Evolutionary conservation across 2,329 filamentous ascomycete genomes (phyloP).

Genomic region (Epicoccum sorghinum): DNA sequence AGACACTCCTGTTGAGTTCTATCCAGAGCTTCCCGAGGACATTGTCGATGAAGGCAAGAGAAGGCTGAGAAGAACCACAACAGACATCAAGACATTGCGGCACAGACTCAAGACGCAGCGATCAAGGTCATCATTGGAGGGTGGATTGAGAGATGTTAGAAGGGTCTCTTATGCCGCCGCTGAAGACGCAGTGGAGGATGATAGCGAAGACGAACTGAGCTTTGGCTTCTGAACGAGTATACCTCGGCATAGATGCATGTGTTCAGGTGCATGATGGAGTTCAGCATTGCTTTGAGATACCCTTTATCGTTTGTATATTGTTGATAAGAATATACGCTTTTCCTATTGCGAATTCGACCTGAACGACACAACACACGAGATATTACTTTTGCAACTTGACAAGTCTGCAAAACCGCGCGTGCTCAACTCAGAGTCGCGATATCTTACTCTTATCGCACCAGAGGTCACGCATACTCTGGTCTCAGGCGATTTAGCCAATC

Average conservation of each 20-base stretch:
- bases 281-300: not conserved
- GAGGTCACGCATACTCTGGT: slow-evolving; percentile 7
- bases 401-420: slow-evolving; percentile 1
- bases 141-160: slow-evolving; percentile 24
- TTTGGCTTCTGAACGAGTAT: slow-evolving; percentile 1
- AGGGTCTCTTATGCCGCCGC: slow-evolving; percentile 20
- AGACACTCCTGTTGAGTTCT: slow-evolving; percentile 21
- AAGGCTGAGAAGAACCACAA: slow-evolving; percentile 5
- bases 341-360: not conserved
- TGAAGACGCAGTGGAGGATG: not conserved
- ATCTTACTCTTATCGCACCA: slow-evolving; percentile 18
- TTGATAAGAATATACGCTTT: not conserved
- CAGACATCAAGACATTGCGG: slow-evolving; percentile 12
- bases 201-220: slow-evolving; percentile 12
- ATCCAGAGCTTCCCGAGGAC: slow-evolving; percentile 25
- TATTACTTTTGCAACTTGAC: not conserved
- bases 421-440: slow-evolving; percentile 12
- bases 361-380: not conserved
- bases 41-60: slow-evolving; percentile 1
- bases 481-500: slow-evolving; percentile 4
- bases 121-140: slow-evolving; percentile 17
- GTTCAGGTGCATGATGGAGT: not conserved
- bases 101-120: slow-evolving; percentile 19
- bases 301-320: not conserved
- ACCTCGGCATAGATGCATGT: not conserved